These are phyloP conservation scores for Lithocarpus polystachyus DNA, from an alignment of 306 rosid genomes.

Conservation along the genomic window DNA sequence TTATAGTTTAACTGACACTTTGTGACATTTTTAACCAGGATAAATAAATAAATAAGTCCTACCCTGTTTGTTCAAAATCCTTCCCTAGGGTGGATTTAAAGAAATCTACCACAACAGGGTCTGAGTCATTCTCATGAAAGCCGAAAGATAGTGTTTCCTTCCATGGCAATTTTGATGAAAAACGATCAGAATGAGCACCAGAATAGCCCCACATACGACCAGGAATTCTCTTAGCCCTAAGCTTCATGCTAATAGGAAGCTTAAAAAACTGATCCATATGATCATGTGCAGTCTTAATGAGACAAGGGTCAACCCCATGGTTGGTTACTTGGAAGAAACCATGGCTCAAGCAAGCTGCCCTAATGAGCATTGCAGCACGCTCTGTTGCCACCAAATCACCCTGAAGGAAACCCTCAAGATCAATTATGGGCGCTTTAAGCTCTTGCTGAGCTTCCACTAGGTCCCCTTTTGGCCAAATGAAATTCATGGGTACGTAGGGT, in stretches of 20 bases:
- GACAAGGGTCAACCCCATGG: conserved; percentile 54
- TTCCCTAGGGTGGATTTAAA: conserved; percentile 46
- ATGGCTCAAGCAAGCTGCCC: conserved; percentile 48
- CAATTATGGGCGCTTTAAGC: conserved; percentile 49
- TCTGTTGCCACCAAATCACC: conserved; percentile 45
- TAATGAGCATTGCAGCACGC: conserved; percentile 35
- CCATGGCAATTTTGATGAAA: conserved; percentile 69
- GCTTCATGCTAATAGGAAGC: conserved; percentile 42
- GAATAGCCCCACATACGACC: conserved; percentile 55
- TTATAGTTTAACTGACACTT: too few relatives aligned
- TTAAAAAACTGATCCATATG: conserved; percentile 48
- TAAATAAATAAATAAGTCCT: not conserved
- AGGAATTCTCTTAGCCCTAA: conserved; percentile 21
- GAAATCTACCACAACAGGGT: conserved; percentile 40
- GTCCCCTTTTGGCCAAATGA: conserved; percentile 57
- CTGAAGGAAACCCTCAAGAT: conserved; percentile 51
- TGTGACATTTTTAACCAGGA: too few relatives aligned
- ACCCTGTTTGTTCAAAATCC: conserved; percentile 57
- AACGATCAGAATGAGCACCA: conserved; percentile 70
- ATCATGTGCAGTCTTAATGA: conserved; percentile 37
- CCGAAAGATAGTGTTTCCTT: conserved; percentile 77
- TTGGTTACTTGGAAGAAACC: conserved; percentile 77
- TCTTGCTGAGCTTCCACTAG: conserved; percentile 35
- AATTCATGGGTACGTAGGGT: conserved; percentile 34
- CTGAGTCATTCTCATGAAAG: conserved; percentile 14